phyloP scores from a whole-genome alignment of 305 asterid genomes.

The Andrographis paniculata region DNA sequence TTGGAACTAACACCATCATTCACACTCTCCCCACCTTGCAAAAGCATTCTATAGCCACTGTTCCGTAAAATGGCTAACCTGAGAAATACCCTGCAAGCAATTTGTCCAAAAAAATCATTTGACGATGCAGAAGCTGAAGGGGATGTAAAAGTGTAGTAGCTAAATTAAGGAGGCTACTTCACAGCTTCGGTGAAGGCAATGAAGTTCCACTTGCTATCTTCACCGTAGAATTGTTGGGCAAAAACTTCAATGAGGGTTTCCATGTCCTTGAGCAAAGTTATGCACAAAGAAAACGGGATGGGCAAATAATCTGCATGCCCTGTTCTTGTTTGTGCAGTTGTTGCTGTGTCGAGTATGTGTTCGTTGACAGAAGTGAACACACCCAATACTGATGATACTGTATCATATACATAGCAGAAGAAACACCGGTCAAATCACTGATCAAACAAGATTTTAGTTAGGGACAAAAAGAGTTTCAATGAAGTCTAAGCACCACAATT shows the following conservation, averaged over 20 bases:
- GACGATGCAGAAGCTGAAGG: slow-evolving; percentile 10
- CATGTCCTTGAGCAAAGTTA: slow-evolving; percentile 85
- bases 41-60: slow-evolving; percentile 84
- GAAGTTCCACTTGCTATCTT: slow-evolving; percentile 82
- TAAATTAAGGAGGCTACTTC: slow-evolving; percentile 40
- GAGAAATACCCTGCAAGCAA: slow-evolving; percentile 56
- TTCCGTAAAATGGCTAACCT: slow-evolving; percentile 53
- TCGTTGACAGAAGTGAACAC: slow-evolving; percentile 64
- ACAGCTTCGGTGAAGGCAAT: slow-evolving; percentile 65
- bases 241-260: slow-evolving; percentile 92
- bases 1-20: slow-evolving; percentile 31
- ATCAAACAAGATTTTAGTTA: slow-evolving; percentile 5
- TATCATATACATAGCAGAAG: slow-evolving; percentile 14
- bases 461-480: neutral
- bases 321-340: slow-evolving; percentile 23
- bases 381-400: slow-evolving; percentile 85
- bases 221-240: slow-evolving; percentile 72
- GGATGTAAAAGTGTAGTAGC: neutral
- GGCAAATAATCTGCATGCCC: slow-evolving; percentile 45
- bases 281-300: slow-evolving; percentile 64
- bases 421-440: slow-evolving; percentile 1
- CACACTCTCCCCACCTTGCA: slow-evolving; percentile 78
- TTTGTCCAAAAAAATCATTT: slow-evolving; percentile 14
- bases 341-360: slow-evolving; percentile 67
- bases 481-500: neutral